These are phyloP conservation scores for Phanerochaete carnosa DNA, from an alignment of 768 basidiomycete species.

Conservation along the genomic window DNA sequence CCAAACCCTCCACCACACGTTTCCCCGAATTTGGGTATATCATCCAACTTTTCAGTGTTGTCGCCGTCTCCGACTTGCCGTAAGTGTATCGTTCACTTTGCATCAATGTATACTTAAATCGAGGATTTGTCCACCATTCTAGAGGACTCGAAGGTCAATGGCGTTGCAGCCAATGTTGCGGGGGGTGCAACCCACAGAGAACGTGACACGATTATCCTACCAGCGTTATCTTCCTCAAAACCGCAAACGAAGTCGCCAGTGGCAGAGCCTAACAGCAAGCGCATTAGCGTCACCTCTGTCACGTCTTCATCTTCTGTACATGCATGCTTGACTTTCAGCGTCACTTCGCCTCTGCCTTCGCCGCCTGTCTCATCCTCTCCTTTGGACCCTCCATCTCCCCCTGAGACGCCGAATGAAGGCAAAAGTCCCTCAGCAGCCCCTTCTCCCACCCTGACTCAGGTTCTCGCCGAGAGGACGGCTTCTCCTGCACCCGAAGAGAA, in stretches of 20 bases:
- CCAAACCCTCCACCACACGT: background rate
- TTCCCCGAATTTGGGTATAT: background rate
- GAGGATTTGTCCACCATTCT: too few relatives aligned
- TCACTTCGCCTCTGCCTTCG: background rate
- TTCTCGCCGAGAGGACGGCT: background rate
- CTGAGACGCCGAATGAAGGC: background rate
- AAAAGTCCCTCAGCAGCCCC: background rate
- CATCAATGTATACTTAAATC: too few relatives aligned
- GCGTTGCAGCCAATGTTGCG: too few relatives aligned
- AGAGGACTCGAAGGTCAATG: too few relatives aligned
- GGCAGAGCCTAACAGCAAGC: background rate
- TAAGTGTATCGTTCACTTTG: too few relatives aligned
- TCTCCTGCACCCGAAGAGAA: background rate
- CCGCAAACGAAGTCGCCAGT: background rate
- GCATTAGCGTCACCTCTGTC: background rate
- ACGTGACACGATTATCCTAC: too few relatives aligned
- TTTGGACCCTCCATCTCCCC: background rate
- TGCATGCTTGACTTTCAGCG: background rate
- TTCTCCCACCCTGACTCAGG: background rate
- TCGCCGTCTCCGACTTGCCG: too few relatives aligned
- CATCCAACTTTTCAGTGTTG: too few relatives aligned
- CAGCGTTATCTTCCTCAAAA: background rate
- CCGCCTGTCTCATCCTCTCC: background rate
- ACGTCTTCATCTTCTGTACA: background rate
- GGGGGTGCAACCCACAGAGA: too few relatives aligned